Evolutionary conservation across 2,329 filamentous ascomycete genomes (phyloP).

Genomic region (Spiromastix sp.): DNA sequence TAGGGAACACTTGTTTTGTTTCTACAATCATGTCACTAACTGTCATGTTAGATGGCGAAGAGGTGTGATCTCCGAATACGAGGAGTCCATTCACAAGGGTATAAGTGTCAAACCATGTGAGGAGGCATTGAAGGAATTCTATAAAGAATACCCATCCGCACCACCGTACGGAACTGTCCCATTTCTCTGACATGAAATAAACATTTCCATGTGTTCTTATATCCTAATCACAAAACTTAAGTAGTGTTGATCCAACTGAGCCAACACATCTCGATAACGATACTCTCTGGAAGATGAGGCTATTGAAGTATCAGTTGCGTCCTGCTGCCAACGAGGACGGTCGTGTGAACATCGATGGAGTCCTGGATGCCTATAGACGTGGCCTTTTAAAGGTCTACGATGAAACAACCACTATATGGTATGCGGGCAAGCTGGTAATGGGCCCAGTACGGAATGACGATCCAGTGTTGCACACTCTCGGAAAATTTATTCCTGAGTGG

Average conservation of each 20-base stretch:
- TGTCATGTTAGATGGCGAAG: background rate
- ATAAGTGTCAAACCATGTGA: background rate
- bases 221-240: background rate
- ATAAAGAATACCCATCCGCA: background rate
- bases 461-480: background rate
- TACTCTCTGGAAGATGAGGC: background rate
- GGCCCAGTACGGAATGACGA: constrained; percentile 1
- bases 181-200: background rate
- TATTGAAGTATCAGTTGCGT: constrained; percentile 1
- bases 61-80: background rate
- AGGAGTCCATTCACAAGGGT: background rate
- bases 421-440: constrained; percentile 1
- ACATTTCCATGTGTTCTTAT: background rate
- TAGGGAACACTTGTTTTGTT: background rate
- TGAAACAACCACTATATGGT: background rate
- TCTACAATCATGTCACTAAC: background rate
- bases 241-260: background rate
- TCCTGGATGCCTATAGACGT: background rate
- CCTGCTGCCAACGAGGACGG: too few species aligned
- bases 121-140: background rate
- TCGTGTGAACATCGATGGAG: constrained; percentile 2
- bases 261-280: constrained; percentile 1
- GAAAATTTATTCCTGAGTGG: background rate
- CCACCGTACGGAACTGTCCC: constrained; percentile 1
- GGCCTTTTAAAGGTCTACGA: background rate